Percentiles rank a stretch among this genome's conserved stretches.
Evolutionary conservation across 2,329 filamentous ascomycete genomes (phyloP).

Genomic region (Penicillium sp.): DNA sequence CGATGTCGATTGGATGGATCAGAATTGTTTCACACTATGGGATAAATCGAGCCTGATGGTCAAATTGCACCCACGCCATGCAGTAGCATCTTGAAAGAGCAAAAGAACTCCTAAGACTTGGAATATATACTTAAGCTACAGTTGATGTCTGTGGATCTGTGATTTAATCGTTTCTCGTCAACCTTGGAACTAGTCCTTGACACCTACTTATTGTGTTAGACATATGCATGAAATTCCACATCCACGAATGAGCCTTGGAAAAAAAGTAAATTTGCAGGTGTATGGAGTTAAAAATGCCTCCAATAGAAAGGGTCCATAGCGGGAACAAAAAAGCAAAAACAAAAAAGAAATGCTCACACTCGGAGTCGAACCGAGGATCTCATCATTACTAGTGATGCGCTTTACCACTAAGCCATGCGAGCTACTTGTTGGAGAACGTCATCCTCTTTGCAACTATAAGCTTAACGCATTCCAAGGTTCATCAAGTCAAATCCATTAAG

Average conservation of each 20-base stretch:
- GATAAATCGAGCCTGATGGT: conserved; percentile 13
- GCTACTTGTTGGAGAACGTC: background rate
- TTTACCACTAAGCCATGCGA: background rate
- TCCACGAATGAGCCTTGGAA: too few relatives aligned
- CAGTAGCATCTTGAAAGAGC: background rate
- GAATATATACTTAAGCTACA: too few relatives aligned
- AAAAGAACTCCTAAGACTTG: too few relatives aligned
- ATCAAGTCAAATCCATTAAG: background rate
- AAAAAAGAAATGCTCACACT: background rate
- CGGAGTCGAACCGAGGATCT: background rate
- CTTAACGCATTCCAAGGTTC: too few relatives aligned
- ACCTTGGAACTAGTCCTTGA: too few relatives aligned
- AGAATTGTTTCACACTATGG: conserved; percentile 10
- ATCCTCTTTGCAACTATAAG: background rate
- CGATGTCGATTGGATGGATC: conserved; percentile 12
- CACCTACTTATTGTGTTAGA: too few relatives aligned
- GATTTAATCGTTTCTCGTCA: too few relatives aligned
- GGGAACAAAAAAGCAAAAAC: background rate
- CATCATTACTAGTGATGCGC: background rate
- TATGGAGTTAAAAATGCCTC: background rate
- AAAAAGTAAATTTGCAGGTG: too few relatives aligned
- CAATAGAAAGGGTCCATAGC: background rate
- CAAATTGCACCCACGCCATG: conserved; percentile 2
- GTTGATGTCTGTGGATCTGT: too few relatives aligned
- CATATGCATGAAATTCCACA: too few relatives aligned